phyloP scores from a whole-genome alignment of 345 rosid species.

The Bruguiera gymnorhiza region DNA sequence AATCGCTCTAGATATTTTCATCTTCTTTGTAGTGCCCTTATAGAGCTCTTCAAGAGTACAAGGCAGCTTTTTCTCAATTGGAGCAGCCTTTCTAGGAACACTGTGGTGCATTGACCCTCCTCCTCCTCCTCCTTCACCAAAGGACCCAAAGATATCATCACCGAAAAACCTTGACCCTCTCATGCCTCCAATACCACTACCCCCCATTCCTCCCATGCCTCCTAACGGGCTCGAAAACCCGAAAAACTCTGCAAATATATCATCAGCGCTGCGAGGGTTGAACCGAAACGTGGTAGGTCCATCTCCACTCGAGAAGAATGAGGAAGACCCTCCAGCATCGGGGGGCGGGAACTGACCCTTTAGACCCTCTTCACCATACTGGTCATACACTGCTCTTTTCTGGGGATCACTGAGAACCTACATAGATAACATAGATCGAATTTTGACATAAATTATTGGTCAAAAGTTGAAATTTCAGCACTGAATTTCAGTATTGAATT shows the following conservation, averaged over 20 bases:
- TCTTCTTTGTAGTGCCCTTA: slow-evolving; percentile 22
- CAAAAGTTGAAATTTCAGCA: not conserved
- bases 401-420: slow-evolving; percentile 29
- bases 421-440: not conserved
- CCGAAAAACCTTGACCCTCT: slow-evolving; percentile 18
- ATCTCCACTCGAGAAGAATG: slow-evolving; percentile 23
- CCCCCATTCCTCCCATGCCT: slow-evolving; percentile 12
- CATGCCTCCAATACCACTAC: slow-evolving; percentile 19
- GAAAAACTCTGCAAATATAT: slow-evolving; percentile 19
- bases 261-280: slow-evolving; percentile 29
- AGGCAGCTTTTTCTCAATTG: slow-evolving; percentile 20
- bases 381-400: slow-evolving; percentile 29
- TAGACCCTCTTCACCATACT: slow-evolving; percentile 33
- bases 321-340: slow-evolving; percentile 8
- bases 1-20: slow-evolving; percentile 28
- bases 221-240: slow-evolving; percentile 23
- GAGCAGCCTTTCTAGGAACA: slow-evolving; percentile 22
- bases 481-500: too few species aligned
- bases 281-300: slow-evolving; percentile 14
- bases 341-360: slow-evolving; percentile 28
- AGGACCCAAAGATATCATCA: slow-evolving; percentile 19
- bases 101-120: slow-evolving; percentile 18
- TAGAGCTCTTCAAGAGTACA: slow-evolving; percentile 32
- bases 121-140: slow-evolving; percentile 17
- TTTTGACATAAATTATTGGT: not conserved